Evolutionary conservation across 495 filamentous ascomycete species (phyloP), one percentile per base, ranked within the genome.

Genomic region (Bacidia rubella): DNA sequence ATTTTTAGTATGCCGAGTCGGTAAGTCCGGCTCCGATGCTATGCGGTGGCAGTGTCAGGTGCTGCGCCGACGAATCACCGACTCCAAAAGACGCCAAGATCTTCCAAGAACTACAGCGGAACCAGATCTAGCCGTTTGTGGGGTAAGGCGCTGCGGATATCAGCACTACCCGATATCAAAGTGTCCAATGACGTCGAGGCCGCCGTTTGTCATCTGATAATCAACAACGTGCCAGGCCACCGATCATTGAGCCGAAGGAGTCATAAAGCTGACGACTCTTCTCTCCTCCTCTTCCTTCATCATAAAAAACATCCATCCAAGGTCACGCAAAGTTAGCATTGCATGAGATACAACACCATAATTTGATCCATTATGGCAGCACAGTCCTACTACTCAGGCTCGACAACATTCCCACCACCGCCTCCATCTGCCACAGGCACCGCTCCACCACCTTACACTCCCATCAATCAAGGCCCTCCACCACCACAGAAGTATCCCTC

Each of bases 391-490:
- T 62, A 48, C 45, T 11, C 29, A 22, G 60, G 60, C 23, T 54
- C 54, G 24, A 38, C 51, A 19, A 59, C 40, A 43, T 62, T 62
- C 43, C 56, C 59, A 2, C 56, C 53, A 9, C 59, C 49, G 21
- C 59, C 59, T 35, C 56, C 58, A 24, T 49, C 23, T 21, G 46
- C 32, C 1, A 41, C 32, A n/a, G 35, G 41, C 3, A 29, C 49
- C n/a, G 55, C 47, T 27, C 53, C 59, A 39, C 56, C 59, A 38
- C 59, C 59, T 42, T 56, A 58, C 46, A 55, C 54, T 52, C 29
- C 23, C 29, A 49, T 51, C 10, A 39, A 47, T 41, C 53, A 48
- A 21, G 52, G 22, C 7, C 55, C 53, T 23, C 21, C 52, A 24
- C 55, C 57, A 29, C 55, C 50, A 47, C 47, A 50, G 9, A 42